Base-by-base conservation (phyloP, 768 basidiomycete species). In the Amanita phalloides region DNA sequence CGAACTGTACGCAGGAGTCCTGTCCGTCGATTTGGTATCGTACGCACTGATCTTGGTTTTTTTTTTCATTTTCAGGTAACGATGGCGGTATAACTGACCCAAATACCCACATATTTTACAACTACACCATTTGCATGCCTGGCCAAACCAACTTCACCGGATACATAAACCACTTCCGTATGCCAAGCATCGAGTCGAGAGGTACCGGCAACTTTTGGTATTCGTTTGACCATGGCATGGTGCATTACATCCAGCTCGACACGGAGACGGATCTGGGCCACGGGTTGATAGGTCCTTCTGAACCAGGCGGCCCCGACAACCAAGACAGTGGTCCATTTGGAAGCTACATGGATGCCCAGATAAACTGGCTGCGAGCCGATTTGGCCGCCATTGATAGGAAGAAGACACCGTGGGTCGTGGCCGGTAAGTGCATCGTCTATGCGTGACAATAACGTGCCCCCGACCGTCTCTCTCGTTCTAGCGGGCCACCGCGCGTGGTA, bases 141-240 rank as follows among this genome's bases (percentile, higher is more conserved):
- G 59, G 59, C 3, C 59, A 60, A 39, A 60, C 57, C 21, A 60
- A 60, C 25, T 60, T 60, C 36, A 60, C 59, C 6, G 57, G 59
- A n/a, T 58, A 44, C 45, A 49, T 51, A 10, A 56, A 55, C 39
- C 57, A 55, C 32, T 56, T 58, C 51, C 57, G 57, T 25, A 58
- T 60, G 57, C 57, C 59, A 6, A 54, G 55, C 28, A 21, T 32
- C 0, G 53, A 58, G 41, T 60, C 59, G 2, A 48, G 43, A 6
- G 59, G 59, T 9, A 51, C 54, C 3, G 57, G 56, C 23, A 60
- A 58, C 30, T 60, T 60, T 54, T 60, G 59, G 59, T 60, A 56
- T 44, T 57, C 59, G 0, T 58, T 58, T 51, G 57, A 60, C 43
- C 53, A 60, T 17, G 57, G 59, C 6, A 56, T 60, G 55, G 54